A percentile compares a stretch with the other conserved stretches of the same genome.
These are phyloP conservation scores for Leptographium galeiforme DNA, from an alignment of 2,329 filamentous ascomycete species.

Conservation along the genomic window DNA sequence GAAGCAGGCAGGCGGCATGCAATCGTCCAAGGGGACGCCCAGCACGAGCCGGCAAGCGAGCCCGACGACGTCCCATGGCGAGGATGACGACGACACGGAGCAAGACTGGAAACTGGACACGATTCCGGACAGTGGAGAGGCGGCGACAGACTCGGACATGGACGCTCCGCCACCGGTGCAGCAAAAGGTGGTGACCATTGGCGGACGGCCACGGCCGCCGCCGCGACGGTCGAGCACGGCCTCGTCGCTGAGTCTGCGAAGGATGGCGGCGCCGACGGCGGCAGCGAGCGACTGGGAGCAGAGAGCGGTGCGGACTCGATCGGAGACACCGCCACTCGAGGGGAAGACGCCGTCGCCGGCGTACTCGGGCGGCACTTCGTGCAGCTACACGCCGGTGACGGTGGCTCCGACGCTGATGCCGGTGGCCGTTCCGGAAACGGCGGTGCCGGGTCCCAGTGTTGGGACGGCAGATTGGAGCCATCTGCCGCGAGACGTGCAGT, in stretches of 20 bases:
- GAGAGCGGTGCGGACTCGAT: slow-evolving; percentile 24
- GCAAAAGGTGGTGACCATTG: background rate
- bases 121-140: slow-evolving; percentile 38
- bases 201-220: slow-evolving; percentile 12
- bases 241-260: slow-evolving; percentile 23
- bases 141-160: background rate
- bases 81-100: slow-evolving; percentile 36
- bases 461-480: slow-evolving; percentile 36
- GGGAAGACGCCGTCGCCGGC: slow-evolving; percentile 41
- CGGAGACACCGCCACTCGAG: slow-evolving; percentile 40
- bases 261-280: slow-evolving; percentile 14
- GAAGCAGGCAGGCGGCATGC: slow-evolving; percentile 19
- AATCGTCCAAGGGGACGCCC: slow-evolving; percentile 24
- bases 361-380: slow-evolving; percentile 29
- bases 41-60: slow-evolving; percentile 28
- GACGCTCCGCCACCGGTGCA: background rate
- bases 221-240: slow-evolving; percentile 24
- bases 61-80: slow-evolving; percentile 40
- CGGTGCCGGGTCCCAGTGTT: background rate
- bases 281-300: background rate
- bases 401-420: slow-evolving; percentile 5
- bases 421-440: background rate
- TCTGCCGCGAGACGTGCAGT: slow-evolving; percentile 57
- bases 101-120: slow-evolving; percentile 31
- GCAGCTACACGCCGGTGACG: slow-evolving; percentile 20